Conservation (phyloP, 371 early-diverging fungal genomes). For the Mortierella sp. region DNA sequence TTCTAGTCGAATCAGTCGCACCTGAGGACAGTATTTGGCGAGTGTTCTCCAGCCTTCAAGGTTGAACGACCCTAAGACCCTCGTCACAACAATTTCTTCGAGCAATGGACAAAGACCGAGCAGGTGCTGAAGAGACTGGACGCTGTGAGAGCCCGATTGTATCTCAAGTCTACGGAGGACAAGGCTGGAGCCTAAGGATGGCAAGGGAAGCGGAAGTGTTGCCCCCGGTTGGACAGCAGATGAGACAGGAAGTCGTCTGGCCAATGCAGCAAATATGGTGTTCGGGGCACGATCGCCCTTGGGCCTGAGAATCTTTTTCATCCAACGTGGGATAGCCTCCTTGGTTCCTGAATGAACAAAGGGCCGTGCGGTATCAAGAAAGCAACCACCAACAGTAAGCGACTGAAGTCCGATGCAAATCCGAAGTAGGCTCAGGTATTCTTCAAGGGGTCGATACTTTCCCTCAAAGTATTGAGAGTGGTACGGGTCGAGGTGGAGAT, state of each 20-base stretch:
- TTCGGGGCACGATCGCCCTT: neutral
- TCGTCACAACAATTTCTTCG: neutral
- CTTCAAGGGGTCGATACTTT: neutral
- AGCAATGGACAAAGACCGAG: neutral
- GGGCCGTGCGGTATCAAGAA: neutral
- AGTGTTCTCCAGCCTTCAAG: neutral
- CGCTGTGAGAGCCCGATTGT: neutral
- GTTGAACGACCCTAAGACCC: neutral
- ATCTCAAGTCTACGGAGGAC: neutral
- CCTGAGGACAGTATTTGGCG: neutral
- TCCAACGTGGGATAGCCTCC: neutral
- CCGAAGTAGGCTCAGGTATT: neutral
- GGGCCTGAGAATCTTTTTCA: neutral
- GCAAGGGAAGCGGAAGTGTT: neutral
- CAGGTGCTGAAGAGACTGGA: neutral
- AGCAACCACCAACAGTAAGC: neutral
- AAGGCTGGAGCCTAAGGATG: neutral
- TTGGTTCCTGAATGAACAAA: neutral
- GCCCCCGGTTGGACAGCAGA: neutral
- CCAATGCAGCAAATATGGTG: neutral
- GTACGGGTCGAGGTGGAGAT: no score
- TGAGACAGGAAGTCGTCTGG: neutral
- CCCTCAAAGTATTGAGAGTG: no score
- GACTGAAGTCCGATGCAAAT: neutral
- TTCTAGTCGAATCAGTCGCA: neutral